phyloP scores from a whole-genome alignment of 495 filamentous ascomycete genomes.

The Penicillium psychrofluorescens region DNA sequence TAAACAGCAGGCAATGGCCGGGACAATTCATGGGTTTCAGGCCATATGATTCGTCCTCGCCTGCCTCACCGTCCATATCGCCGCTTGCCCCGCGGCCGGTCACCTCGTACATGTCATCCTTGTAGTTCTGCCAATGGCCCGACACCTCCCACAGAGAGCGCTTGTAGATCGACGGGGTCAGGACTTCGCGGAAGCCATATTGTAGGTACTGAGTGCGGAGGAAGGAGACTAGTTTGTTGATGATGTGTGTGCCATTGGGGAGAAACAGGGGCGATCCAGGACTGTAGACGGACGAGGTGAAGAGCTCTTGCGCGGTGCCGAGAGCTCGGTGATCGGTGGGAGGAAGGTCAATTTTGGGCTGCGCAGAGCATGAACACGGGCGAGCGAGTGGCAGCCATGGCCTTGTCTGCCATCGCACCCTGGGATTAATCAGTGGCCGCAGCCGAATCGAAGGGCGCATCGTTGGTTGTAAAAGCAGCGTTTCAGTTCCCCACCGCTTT shows the following conservation, averaged over 20 bases:
- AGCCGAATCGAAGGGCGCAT: slow-evolving; percentile 21
- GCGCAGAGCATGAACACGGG: slow-evolving; percentile 32
- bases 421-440: slow-evolving; percentile 5
- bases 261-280: slow-evolving; percentile 86
- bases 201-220: slow-evolving; percentile 79
- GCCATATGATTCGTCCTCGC: slow-evolving; percentile 73
- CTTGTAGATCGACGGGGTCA: slow-evolving; percentile 93
- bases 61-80: slow-evolving; percentile 32
- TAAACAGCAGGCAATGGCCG: slow-evolving; percentile 86
- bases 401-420: not conserved
- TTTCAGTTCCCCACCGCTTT: slow-evolving; percentile 19
- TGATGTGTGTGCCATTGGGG: slow-evolving; percentile 75
- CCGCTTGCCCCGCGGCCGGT: slow-evolving; percentile 53
- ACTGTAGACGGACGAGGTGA: slow-evolving; percentile 69
- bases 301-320: slow-evolving; percentile 65
- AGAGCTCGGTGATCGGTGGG: slow-evolving; percentile 62
- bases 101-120: slow-evolving; percentile 92
- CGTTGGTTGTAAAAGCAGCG: slow-evolving; percentile 8
- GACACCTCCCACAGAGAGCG: slow-evolving; percentile 81
- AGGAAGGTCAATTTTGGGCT: slow-evolving; percentile 17
- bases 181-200: slow-evolving; percentile 86
- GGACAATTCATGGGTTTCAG: slow-evolving; percentile 98
- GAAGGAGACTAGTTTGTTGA: slow-evolving; percentile 81
- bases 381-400: slow-evolving; percentile 30
- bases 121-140: slow-evolving; percentile 90